Evolutionary conservation across 1,284 basidiomycete species (phyloP), one percentile per base, ranked within the genome.

Genomic region (Sporisorium graminicola): DNA sequence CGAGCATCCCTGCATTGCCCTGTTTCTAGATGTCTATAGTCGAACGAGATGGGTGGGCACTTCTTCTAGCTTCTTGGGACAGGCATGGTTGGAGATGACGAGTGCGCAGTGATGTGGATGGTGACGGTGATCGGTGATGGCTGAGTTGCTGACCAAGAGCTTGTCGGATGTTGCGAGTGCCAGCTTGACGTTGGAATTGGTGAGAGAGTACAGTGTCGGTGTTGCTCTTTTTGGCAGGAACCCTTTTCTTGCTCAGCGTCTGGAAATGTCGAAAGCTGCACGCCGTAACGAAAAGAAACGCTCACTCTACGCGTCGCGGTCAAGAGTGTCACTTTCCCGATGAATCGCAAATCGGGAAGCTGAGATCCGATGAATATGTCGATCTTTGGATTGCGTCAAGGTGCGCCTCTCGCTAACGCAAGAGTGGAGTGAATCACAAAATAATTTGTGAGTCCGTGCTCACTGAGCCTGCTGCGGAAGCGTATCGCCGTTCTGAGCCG

Each of bases 1-100:
- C 63, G 49, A 51, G 51, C 69, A 72, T 72, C 20, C 35, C 59
- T 53, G 55, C 69, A 66, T 72, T n/a, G n/a, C n/a, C 46, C 56
- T 9, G 35, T 29, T 43, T 50, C 40, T 35, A 40, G 22, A 33
- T 26, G 37, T 50, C 49, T 50, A 50, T 31, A 29, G 27, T 8
- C n/a, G 27, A 4, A 10, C 22, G 46, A 10, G 44, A 27, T 9
- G 35, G 12, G 35, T 35, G 35, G 27, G 8, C 44, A 20, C 44
- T 33, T 50, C 27, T 50, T 31, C 29, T 31, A 24, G 14, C 22
- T 43, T 46, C 12, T n/a, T 44, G 31, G 40, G 12, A 35, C 18
- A 8, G 20, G 40, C 40, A 55, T 37, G 24, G 8, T n/a, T 50
- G 22, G 8, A 24, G 55, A 37, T 58, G 24, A n/a, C 12, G 37